Percentiles rank a stretch among this genome's conserved stretches.
phyloP scores from a whole-genome alignment of 2,329 filamentous ascomycete genomes.

The Colletotrichum lini region DNA sequence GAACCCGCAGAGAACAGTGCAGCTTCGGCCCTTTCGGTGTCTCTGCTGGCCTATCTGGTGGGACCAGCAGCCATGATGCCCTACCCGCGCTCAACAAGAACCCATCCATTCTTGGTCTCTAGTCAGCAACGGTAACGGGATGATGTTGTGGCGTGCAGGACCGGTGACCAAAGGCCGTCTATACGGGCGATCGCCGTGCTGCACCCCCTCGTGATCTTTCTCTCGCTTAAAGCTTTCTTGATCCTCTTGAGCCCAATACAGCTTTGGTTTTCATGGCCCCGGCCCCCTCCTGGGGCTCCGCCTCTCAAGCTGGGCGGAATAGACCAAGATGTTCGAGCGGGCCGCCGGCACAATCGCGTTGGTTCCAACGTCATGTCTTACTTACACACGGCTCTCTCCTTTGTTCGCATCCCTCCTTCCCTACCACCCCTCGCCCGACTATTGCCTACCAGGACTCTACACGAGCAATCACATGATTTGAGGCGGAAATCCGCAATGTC shows the following conservation, averaged over 20 bases:
- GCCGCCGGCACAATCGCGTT: constrained; percentile 16
- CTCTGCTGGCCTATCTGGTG: background rate
- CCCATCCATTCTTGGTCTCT: background rate
- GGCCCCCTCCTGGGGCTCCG: background rate
- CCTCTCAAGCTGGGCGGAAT: background rate
- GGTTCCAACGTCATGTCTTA: constrained; percentile 33
- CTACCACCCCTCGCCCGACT: constrained; percentile 10
- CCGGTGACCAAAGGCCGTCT: background rate
- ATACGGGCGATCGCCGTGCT: constrained; percentile 15
- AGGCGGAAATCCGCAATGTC: constrained; percentile 23
- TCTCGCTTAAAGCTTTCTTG: background rate
- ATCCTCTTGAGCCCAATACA: background rate
- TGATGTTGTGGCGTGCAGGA: constrained; percentile 6
- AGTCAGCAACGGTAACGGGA: constrained; percentile 25
- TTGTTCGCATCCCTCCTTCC: background rate
- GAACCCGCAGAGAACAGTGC: background rate
- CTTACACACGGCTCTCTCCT: background rate
- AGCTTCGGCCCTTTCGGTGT: background rate
- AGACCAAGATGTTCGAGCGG: constrained; percentile 24
- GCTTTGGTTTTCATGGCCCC: background rate
- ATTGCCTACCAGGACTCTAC: background rate
- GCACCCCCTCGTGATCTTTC: background rate
- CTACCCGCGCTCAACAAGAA: constrained; percentile 14
- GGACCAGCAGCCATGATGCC: background rate
- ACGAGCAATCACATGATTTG: background rate